Conservation (phyloP, 495 filamentous ascomycete genomes). For the Apiosordaria backusii region DNA sequence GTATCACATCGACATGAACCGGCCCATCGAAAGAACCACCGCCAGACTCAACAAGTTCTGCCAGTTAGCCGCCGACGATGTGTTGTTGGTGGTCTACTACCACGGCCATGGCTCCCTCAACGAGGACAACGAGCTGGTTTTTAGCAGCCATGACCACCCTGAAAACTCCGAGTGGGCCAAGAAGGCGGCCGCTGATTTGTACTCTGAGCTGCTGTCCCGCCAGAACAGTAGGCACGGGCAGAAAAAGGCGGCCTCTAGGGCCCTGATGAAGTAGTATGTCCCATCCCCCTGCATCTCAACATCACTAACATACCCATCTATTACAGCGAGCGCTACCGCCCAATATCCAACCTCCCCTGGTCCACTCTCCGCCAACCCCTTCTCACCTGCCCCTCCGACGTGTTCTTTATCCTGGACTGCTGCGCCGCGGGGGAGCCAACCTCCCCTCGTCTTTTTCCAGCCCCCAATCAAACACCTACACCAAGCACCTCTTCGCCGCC, state of each 20-base stretch:
- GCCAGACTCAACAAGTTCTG: conserved; percentile 23
- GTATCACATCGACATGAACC: conserved; percentile 31
- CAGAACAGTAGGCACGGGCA: too few relatives aligned
- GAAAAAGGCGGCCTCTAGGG: too few relatives aligned
- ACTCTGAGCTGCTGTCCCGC: conserved; percentile 25
- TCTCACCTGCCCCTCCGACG: conserved; percentile 29
- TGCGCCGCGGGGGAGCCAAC: conserved; percentile 34
- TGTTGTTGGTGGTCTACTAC: conserved; percentile 32
- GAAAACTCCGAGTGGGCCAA: conserved; percentile 27
- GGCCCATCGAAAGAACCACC: conserved; percentile 17
- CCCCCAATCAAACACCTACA: conserved; percentile 25
- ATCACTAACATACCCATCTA: conserved; percentile 23
- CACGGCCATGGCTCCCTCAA: conserved; percentile 34
- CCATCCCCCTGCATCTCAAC: too few relatives aligned
- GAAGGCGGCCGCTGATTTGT: conserved; percentile 32
- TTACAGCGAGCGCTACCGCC: conserved; percentile 36
- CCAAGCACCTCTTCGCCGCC: conserved; percentile 35
- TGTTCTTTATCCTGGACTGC: conserved; percentile 37
- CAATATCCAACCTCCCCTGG: conserved; percentile 31
- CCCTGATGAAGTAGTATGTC: too few relatives aligned
- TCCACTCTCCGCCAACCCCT: conserved; percentile 24
- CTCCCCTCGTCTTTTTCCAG: conserved; percentile 24
- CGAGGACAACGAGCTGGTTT: conserved; percentile 33
- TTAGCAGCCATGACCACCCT: conserved; percentile 37
- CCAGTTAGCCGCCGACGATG: conserved; percentile 26